Evolutionary conservation across 768 basidiomycete species (phyloP).

Genomic region (Kwoniella pini): DNA sequence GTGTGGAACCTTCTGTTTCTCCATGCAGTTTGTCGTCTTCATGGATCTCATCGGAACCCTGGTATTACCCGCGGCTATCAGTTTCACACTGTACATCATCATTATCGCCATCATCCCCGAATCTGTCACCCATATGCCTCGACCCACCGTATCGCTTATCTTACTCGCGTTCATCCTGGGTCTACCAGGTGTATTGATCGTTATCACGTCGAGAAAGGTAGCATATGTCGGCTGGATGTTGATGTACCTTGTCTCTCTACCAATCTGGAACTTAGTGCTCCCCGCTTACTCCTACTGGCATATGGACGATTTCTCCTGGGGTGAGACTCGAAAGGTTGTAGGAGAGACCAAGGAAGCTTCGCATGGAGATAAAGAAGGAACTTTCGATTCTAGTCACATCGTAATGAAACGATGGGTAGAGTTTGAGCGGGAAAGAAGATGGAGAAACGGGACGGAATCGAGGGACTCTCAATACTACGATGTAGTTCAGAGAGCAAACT

Average conservation of each 20-base stretch:
- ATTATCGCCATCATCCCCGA: slow-evolving; percentile 81
- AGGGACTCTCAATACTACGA: slow-evolving; percentile 75
- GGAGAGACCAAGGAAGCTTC: slow-evolving; percentile 68
- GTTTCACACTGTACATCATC: slow-evolving; percentile 93
- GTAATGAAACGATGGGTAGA: slow-evolving; percentile 99
- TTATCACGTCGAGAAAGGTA: slow-evolving; percentile 90
- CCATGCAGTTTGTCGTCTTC: slow-evolving; percentile 98
- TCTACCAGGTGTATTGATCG: slow-evolving; percentile 91
- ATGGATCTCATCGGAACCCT: slow-evolving; percentile 98
- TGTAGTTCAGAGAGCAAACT: slow-evolving; percentile 53
- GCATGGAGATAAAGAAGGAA: slow-evolving; percentile 93
- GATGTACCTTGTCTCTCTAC: slow-evolving; percentile 85
- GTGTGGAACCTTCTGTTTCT: slow-evolving; percentile 99
- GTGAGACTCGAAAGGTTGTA: slow-evolving; percentile 79
- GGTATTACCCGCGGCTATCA: slow-evolving; percentile 94
- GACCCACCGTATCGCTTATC: slow-evolving; percentile 79
- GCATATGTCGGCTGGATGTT: slow-evolving; percentile 98
- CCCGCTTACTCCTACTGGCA: slow-evolving; percentile 99
- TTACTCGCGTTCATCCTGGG: slow-evolving; percentile 92
- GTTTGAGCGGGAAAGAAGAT: slow-evolving; percentile 91
- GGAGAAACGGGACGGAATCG: slow-evolving; percentile 83
- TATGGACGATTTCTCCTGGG: slow-evolving; percentile 82
- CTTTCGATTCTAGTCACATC: slow-evolving; percentile 93
- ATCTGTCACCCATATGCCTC: slow-evolving; percentile 57
- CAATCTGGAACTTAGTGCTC: slow-evolving; percentile 95